A percentile compares a stretch with the other conserved stretches of the same genome.
Conservation (phyloP, 345 rosid genomes). For the Eucalyptus shirleyi region DNA sequence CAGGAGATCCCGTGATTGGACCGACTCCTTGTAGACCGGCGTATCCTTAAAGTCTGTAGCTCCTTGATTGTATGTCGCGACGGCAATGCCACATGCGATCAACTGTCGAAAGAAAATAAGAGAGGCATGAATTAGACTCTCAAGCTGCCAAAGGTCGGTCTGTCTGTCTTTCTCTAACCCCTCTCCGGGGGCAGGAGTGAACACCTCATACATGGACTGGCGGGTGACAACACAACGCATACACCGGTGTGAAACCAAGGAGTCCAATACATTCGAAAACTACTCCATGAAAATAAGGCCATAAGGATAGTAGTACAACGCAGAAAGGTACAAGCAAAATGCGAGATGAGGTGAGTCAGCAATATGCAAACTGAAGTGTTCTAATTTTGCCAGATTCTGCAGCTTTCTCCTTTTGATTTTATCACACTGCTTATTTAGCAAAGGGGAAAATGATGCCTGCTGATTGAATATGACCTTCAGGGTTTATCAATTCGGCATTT, state of each 20-base stretch:
- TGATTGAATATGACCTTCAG: not conserved
- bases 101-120: conserved; percentile 22
- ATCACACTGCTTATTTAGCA: not conserved
- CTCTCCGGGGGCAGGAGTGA: not conserved
- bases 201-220: not conserved
- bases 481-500: not conserved
- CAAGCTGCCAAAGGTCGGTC: not conserved
- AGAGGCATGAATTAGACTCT: not conserved
- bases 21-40: conserved; percentile 69
- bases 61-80: conserved; percentile 75
- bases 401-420: not conserved
- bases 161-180: not conserved
- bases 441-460: not conserved
- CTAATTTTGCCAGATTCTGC: not conserved
- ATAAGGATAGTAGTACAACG: not conserved
- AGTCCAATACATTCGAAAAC: not conserved
- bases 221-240: not conserved
- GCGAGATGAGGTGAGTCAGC: not conserved
- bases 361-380: not conserved
- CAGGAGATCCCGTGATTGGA: conserved; percentile 56
- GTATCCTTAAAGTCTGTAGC: conserved; percentile 91
- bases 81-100: conserved; percentile 79
- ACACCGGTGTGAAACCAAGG: not conserved
- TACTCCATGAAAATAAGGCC: not conserved
- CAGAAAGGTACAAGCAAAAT: not conserved